These are phyloP conservation scores for Claviceps digitariae DNA, from an alignment of 2,329 filamentous ascomycete species.

Conservation along the genomic window DNA sequence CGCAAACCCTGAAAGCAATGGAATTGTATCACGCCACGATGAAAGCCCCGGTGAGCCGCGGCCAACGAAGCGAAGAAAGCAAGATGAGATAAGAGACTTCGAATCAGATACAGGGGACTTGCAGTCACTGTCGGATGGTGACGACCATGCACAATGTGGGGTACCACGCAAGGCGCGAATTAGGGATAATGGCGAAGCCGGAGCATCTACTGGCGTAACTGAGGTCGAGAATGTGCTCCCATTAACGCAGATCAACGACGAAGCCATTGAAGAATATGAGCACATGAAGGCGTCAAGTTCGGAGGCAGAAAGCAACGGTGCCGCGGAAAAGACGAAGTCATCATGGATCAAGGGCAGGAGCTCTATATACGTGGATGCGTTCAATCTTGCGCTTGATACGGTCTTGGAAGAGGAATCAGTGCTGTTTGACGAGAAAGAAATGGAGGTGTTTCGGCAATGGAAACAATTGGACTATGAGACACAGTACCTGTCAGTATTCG, in stretches of 20 bases:
- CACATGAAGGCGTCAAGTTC: conserved; percentile 43
- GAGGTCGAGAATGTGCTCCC: conserved; percentile 47
- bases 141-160: not conserved
- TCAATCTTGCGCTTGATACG: conserved; percentile 81
- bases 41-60: conserved; percentile 8
- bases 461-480: conserved; percentile 61
- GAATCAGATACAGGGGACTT: conserved; percentile 13
- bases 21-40: not conserved
- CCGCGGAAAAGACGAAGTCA: conserved; percentile 25
- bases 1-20: conserved; percentile 4
- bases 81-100: conserved; percentile 11
- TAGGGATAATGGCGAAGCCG: conserved; percentile 5
- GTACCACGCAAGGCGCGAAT: not conserved
- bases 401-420: conserved; percentile 82
- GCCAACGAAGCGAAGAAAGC: conserved; percentile 20
- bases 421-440: conserved; percentile 71
- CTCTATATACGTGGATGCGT: conserved; percentile 94
- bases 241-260: conserved; percentile 48
- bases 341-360: conserved; percentile 62
- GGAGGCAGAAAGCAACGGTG: conserved; percentile 21
- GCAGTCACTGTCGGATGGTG: conserved; percentile 7
- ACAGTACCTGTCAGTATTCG: conserved; percentile 65
- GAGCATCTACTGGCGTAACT: conserved; percentile 12
- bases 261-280: conserved; percentile 72
- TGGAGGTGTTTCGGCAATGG: conserved; percentile 66